A percentile compares a stretch with the other conserved stretches of the same genome.
These are phyloP conservation scores for Bothriochloa decipiens DNA, from an alignment of 176 grass and related monocot genomes.

Conservation along the genomic window DNA sequence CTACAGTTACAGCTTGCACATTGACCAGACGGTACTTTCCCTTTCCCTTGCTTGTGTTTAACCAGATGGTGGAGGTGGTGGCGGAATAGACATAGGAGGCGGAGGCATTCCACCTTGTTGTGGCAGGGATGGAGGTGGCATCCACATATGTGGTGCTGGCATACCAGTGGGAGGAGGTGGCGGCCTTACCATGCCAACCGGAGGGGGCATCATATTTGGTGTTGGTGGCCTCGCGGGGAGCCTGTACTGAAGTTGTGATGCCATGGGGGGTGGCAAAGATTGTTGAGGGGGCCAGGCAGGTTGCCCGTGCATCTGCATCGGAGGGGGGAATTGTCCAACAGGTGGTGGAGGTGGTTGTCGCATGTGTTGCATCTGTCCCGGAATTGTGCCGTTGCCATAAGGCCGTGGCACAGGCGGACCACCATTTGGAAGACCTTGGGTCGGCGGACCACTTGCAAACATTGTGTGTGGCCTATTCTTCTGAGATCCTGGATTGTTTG, in stretches of 20 bases:
- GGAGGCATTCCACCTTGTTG: constrained; percentile 62
- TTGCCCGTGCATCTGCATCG: constrained; percentile 73
- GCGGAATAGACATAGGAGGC: constrained; percentile 58
- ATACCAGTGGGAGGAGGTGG: constrained; percentile 51
- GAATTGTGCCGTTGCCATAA: constrained; percentile 67
- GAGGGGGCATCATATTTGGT: constrained; percentile 74
- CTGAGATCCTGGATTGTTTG: constrained; percentile 76
- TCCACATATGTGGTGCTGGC: constrained; percentile 67
- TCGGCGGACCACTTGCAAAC: constrained; percentile 87
- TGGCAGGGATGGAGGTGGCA: constrained; percentile 62
- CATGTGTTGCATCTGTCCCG: constrained; percentile 47
- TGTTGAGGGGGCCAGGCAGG: constrained; percentile 66
- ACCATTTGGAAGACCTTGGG: constrained; percentile 57
- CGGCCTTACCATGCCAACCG: constrained; percentile 72
- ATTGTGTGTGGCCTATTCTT: constrained; percentile 86
- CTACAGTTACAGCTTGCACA: constrained; percentile 40
- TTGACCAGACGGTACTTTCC: not conserved
- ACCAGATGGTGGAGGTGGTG: constrained; percentile 45
- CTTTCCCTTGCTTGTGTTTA: not conserved
- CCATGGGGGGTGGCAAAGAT: constrained; percentile 39
- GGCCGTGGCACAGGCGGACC: constrained; percentile 56
- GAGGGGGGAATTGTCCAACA: constrained; percentile 71
- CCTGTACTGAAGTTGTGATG: constrained; percentile 52
- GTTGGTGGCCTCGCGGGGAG: constrained; percentile 50
- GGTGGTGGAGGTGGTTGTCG: constrained; percentile 53